Conservation (phyloP, 2,329 filamentous ascomycete species). For the Penicillium sp. region DNA sequence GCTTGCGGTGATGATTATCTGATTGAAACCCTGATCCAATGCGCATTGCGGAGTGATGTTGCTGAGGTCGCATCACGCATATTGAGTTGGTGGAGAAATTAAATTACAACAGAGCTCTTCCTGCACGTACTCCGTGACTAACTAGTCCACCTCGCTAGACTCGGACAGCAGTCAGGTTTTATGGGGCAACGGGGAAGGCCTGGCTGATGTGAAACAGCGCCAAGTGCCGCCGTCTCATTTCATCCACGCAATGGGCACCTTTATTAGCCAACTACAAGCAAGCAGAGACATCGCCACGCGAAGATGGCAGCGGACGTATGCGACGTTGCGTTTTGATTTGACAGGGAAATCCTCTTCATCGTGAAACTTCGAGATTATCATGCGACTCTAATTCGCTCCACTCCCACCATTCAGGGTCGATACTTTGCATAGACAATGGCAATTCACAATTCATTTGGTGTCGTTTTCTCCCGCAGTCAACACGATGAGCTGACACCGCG, state of each 20-base stretch:
- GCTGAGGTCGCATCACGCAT: neutral
- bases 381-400: neutral
- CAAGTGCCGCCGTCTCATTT: slow-evolving; percentile 10
- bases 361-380: neutral
- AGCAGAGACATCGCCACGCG: slow-evolving; percentile 1
- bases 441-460: neutral
- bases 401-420: neutral
- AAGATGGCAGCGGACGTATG: slow-evolving; percentile 1
- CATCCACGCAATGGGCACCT: neutral
- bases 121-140: neutral
- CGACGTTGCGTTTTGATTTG: slow-evolving; percentile 10
- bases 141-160: neutral
- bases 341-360: neutral
- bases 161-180: neutral
- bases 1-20: neutral
- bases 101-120: neutral
- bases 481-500: neutral
- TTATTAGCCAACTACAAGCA: slow-evolving; percentile 1
- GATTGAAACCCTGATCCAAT: neutral
- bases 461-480: neutral
- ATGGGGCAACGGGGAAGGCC: slow-evolving; percentile 1
- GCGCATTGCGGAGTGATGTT: neutral
- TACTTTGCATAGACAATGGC: neutral
- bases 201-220: slow-evolving; percentile 12
- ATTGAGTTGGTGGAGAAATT: neutral